Base-by-base conservation (phyloP, 306 rosid species). In the Carpinus fangiana region DNA sequence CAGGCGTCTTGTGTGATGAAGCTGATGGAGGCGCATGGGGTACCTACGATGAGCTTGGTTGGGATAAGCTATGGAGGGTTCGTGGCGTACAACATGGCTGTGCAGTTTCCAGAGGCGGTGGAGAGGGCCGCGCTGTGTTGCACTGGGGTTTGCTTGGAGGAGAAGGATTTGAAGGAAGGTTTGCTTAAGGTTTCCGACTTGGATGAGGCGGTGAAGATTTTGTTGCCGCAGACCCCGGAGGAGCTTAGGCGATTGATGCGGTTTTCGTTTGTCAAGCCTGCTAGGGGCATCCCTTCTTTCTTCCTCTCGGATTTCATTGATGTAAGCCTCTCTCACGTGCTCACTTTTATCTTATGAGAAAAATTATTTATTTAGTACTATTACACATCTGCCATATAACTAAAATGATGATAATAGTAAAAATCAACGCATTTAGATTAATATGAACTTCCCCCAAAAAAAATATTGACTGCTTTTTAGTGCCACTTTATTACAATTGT, bases 41-140 rank as follows among this genome's bases (percentile, higher is more conserved):
- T 90, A 0, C 5, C 38, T 4, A 85, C 36, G 16, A 75, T 82
- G 86, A 89, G 81, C 74, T 20, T 90, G 79, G 93, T 90, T 0
- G 97, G 97, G 80, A 88, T 89, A 34, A 93, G 97, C 73, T 93
- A 93, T 12, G 97, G 97, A 1, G 97, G 97, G 0, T 90, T 93
- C 26, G 96, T 93, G 5, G 88, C 87, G 14, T 93, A 90, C 52
- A 84, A 83, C 60, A 7, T 93, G 81, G 97, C 93, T 0, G 83
- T 77, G 54, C 90, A 82, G 78, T 90, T 86, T 38, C 97, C 96
- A 0, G 81, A 88, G 67, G 78, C 73, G 21, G 83, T 93, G 68
- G 96, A 90, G 70, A 86, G 54, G 68, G 31, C 90, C 34, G 93
- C 80, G 43, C 69, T 93, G 26, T 90, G 96, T 57, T 89, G 96